These are phyloP conservation scores for Plasmodium gallinaceum DNA, from an alignment of 169 alveolate genomes.

Conservation along the genomic window DNA sequence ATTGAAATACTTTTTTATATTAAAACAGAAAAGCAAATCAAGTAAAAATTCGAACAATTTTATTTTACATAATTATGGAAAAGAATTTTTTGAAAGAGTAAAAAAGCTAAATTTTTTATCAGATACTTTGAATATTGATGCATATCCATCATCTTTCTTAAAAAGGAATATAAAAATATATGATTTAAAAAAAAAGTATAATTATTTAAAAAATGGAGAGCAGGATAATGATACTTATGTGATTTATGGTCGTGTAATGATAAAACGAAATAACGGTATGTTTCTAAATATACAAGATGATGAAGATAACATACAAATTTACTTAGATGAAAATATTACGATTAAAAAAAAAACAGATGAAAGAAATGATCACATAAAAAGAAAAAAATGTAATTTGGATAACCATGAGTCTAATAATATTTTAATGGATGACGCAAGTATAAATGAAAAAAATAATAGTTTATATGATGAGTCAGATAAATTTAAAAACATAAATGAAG, in stretches of 20 bases:
- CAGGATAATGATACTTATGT: slow-evolving; percentile 18
- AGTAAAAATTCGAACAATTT: slow-evolving; percentile 7
- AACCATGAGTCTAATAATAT: background rate
- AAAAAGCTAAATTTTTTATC: slow-evolving; percentile 54
- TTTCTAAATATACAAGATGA: slow-evolving; percentile 76
- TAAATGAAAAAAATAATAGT: background rate
- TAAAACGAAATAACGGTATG: slow-evolving; percentile 79
- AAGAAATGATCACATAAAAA: background rate
- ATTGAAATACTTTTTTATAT: background rate
- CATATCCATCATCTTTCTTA: slow-evolving; percentile 62
- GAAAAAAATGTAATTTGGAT: background rate
- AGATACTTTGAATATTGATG: slow-evolving; percentile 44
- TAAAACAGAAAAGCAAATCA: background rate
- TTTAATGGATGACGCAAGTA: background rate
- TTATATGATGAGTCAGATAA: background rate
- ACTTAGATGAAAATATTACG: slow-evolving; percentile 29
- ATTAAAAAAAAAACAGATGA: slow-evolving; percentile 10
- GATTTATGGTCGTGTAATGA: slow-evolving; percentile 73
- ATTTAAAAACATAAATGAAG: background rate
- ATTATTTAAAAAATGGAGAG: slow-evolving; percentile 58
- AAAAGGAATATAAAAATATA: slow-evolving; percentile 51
- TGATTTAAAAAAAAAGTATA: slow-evolving; percentile 55
- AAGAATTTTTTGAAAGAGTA: slow-evolving; percentile 66
- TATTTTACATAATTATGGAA: slow-evolving; percentile 43
- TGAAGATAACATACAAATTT: slow-evolving; percentile 53